phyloP scores from a whole-genome alignment of 176 grass and related monocot genomes.

The Alloteropsis semialata region DNA sequence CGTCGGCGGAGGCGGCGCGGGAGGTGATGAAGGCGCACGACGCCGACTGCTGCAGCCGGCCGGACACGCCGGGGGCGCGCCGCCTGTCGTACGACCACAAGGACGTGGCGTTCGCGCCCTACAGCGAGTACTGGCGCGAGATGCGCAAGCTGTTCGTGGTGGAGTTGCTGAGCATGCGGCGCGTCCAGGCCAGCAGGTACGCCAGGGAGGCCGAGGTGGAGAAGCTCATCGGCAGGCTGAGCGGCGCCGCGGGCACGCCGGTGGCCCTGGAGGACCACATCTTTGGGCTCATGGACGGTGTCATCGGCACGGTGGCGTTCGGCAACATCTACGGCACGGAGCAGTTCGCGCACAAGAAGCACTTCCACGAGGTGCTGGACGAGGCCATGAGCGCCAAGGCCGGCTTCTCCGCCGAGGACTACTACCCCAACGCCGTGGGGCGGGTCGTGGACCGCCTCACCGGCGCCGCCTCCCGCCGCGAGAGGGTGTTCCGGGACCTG shows the following conservation, averaged over 20 bases:
- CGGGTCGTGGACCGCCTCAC: constrained; percentile 1
- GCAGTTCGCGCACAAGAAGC: background rate
- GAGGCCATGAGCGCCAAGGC: constrained; percentile 14
- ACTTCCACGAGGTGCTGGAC: constrained; percentile 23
- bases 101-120: background rate
- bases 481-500: constrained; percentile 17
- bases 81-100: background rate
- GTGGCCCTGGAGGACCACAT: background rate
- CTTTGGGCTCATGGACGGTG: background rate
- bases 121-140: background rate
- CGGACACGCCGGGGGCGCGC: background rate
- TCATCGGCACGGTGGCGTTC: background rate
- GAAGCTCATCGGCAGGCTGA: background rate
- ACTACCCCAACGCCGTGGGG: constrained; percentile 11
- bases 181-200: background rate
- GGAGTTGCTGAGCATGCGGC: background rate
- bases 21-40: background rate
- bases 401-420: constrained; percentile 38
- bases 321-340: background rate
- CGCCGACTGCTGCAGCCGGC: background rate
- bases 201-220: background rate
- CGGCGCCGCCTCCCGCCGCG: constrained; percentile 9
- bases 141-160: background rate
- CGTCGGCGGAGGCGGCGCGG: background rate
- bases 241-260: too few species aligned